phyloP scores from a whole-genome alignment of 192 early-diverging fungal genomes.

The Entomortierella parvispora region DNA sequence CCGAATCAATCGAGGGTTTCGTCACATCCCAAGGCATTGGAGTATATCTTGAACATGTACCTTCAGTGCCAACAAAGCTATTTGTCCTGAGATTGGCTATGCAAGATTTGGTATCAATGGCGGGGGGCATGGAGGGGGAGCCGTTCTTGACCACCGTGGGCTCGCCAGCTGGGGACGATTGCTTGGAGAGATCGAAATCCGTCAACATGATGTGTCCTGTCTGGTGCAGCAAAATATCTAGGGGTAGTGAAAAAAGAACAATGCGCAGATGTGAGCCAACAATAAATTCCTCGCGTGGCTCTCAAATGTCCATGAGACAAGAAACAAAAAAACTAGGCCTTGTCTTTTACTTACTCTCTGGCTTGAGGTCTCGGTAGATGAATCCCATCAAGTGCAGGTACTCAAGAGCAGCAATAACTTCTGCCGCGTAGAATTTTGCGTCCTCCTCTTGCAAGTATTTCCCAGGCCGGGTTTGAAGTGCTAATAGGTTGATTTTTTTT shows the following conservation, averaged over 20 bases:
- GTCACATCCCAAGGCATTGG: slow-evolving; percentile 39
- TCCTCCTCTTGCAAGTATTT: slow-evolving; percentile 93
- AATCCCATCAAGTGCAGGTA: slow-evolving; percentile 97
- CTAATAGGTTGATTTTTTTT: slow-evolving; percentile 19
- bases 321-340: neutral
- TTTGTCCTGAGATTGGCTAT: slow-evolving; percentile 91
- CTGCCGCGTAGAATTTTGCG: slow-evolving; percentile 97
- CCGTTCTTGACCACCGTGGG: slow-evolving; percentile 73
- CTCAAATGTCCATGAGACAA: slow-evolving; percentile 12
- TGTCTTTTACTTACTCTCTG: slow-evolving; percentile 79
- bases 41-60: slow-evolving; percentile 36
- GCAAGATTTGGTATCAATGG: slow-evolving; percentile 91
- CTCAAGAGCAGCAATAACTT: slow-evolving; percentile 94
- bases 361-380: slow-evolving; percentile 98
- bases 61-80: slow-evolving; percentile 98
- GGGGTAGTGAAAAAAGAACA: neutral
- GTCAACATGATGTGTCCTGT: slow-evolving; percentile 97
- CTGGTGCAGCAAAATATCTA: slow-evolving; percentile 90
- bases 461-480: slow-evolving; percentile 88
- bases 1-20: slow-evolving; percentile 82
- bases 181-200: slow-evolving; percentile 99
- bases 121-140: slow-evolving; percentile 68
- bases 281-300: neutral
- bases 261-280: slow-evolving; percentile 19
- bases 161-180: slow-evolving; percentile 82